Conservation (phyloP, 2,329 filamentous ascomycete species). For the Alternaria novae-zelandiae region DNA sequence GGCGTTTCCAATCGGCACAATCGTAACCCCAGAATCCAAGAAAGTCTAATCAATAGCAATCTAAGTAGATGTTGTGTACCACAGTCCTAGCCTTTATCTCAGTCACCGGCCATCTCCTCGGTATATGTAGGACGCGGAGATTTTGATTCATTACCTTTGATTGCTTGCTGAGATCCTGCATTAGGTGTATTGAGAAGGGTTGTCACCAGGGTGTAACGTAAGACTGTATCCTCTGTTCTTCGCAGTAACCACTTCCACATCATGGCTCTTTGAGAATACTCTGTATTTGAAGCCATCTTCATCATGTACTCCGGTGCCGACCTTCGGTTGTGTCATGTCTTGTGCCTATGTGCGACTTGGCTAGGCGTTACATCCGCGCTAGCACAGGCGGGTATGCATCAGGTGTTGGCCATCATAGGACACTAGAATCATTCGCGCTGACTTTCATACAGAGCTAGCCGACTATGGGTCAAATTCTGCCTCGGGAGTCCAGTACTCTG, state of each 20-base stretch:
- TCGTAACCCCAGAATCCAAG: conserved; percentile 22
- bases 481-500: conserved; percentile 11
- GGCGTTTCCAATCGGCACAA: conserved; percentile 33
- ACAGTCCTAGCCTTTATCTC: conserved; percentile 22
- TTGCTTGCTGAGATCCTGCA: conserved; percentile 24
- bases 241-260: conserved; percentile 12
- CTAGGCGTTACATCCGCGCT: conserved; percentile 20
- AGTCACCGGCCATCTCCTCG: conserved; percentile 28
- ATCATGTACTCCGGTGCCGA: conserved; percentile 6
- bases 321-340: conserved; percentile 20
- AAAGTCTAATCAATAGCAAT: conserved; percentile 41
- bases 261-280: conserved; percentile 10
- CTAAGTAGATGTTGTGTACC: conserved; percentile 35
- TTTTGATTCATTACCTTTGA: conserved; percentile 32
- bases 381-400: conserved; percentile 30
- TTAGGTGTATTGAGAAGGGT: conserved; percentile 15
- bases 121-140: conserved; percentile 27
- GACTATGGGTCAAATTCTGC: conserved; percentile 10
- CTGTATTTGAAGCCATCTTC: conserved; percentile 17
- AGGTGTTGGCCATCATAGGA: conserved; percentile 4
- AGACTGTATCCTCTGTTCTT: conserved; percentile 20
- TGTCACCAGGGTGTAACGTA: conserved; percentile 25
- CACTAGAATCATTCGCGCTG: conserved; percentile 14
- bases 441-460: conserved; percentile 21
- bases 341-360: conserved; percentile 31